phyloP scores from a whole-genome alignment of 345 rosid species.

The Euphorbia tirucalli region DNA sequence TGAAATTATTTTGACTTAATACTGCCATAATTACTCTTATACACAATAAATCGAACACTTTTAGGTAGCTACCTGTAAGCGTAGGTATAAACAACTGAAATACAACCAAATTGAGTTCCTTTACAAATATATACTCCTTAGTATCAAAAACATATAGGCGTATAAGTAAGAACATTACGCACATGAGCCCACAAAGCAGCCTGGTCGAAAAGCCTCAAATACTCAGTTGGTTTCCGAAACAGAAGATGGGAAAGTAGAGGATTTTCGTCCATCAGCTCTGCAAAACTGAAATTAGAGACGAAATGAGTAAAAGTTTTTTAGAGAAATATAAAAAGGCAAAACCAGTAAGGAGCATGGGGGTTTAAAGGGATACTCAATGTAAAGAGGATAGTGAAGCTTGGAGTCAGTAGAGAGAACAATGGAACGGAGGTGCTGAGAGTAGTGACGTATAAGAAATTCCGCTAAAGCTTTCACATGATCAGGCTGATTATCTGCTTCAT shows the following conservation, averaged over 20 bases:
- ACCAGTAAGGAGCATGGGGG: neutral
- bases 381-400: slow-evolving; percentile 76
- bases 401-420: slow-evolving; percentile 67
- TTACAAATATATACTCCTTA: neutral
- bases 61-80: neutral
- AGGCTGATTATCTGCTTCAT: neutral
- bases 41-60: slow-evolving; percentile 5
- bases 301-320: neutral
- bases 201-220: slow-evolving; percentile 57
- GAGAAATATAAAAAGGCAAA: neutral
- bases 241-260: slow-evolving; percentile 59
- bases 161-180: slow-evolving; percentile 13
- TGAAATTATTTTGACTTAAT: neutral
- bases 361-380: slow-evolving; percentile 43
- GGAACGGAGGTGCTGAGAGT: slow-evolving; percentile 61
- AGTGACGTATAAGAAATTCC: slow-evolving; percentile 51
- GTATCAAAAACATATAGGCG: neutral
- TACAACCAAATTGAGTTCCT: slow-evolving; percentile 9
- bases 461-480: slow-evolving; percentile 41
- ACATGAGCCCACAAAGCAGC: slow-evolving; percentile 86
- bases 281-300: slow-evolving; percentile 46
- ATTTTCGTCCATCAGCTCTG: slow-evolving; percentile 69
- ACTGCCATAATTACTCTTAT: neutral
- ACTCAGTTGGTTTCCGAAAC: slow-evolving; percentile 51
- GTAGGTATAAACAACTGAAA: neutral